Evolutionary conservation across 176 grass and related monocot species (phyloP), one percentile per base, ranked within the genome.

Genomic region (Musa itinerans): DNA sequence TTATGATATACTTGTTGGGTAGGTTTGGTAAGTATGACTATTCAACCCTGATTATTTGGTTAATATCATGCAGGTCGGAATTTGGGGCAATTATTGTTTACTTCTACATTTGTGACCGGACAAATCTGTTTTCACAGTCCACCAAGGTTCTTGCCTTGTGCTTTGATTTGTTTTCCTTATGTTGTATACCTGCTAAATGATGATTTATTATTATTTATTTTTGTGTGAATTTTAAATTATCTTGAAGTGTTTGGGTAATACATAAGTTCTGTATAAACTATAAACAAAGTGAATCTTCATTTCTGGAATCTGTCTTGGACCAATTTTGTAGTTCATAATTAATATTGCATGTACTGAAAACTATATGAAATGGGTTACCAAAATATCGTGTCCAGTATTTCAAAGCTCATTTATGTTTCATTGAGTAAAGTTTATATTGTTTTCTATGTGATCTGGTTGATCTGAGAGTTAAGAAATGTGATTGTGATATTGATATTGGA

Each of bases 31-130:
- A 10, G 17, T 51, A 19, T 22, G 68, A 51, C 8, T 70, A 50
- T 10, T 70, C 19, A 70, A 16, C 10, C 17, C 11, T 70, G 6
- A 19, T n/a, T 51, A 11, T 20, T 17, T 65, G 9, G n/a, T 25
- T 72, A 80, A 13, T 67, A 34, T 78, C 24, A 21, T 63, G 15
- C 79, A 96, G 92, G 80, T 70, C 88, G 48, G 92, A 96, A 78
- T 77, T 91, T 65, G 92, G 92, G 52, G 63, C 86, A 52, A 67
- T 83, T 69, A 54, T 96, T 50, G 86, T 89, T 69, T 96, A 96
- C 80, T 91, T 89, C 75, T 96, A 96, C 68, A 76, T 87, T 20
- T 96, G 92, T 71, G 92, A 91, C 15, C 86, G 88, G 34, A 91
- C 88, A 85, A 89, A 82, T 80, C 74, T 96, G 70, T 96, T 96